A percentile compares a stretch with the other conserved stretches of the same genome.
These are phyloP conservation scores for Sinapis alba DNA, from an alignment of 441 rosid genomes.

Conservation along the genomic window DNA sequence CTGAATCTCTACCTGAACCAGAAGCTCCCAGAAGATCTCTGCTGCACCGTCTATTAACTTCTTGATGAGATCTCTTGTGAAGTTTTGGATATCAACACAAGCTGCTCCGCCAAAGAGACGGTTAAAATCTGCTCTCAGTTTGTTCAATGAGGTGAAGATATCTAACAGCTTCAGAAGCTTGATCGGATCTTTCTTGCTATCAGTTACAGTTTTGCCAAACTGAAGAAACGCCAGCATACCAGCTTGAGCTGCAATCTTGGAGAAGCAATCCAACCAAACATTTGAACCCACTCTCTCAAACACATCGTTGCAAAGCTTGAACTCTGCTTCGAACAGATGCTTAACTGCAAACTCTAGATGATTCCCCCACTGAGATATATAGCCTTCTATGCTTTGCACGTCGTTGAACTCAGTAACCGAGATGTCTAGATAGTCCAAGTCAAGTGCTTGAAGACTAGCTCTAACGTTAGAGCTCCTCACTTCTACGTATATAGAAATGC, in stretches of 20 bases:
- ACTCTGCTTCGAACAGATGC: conserved; percentile 95
- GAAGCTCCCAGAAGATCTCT: conserved; percentile 95
- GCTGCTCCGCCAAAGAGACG: conserved; percentile 94
- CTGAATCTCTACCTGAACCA: conserved; percentile 86
- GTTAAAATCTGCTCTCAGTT: conserved; percentile 87
- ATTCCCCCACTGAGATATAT: conserved; percentile 87
- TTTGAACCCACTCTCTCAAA: conserved; percentile 84
- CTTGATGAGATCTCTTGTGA: conserved; percentile 93
- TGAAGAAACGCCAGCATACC: conserved; percentile 94
- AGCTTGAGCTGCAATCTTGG: conserved; percentile 94
- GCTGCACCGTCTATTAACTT: conserved; percentile 85
- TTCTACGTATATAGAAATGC: conserved; percentile 81
- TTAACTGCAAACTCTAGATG: conserved; percentile 99
- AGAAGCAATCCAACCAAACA: conserved; percentile 96
- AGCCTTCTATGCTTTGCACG: conserved; percentile 88
- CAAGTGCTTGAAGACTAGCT: conserved; percentile 89
- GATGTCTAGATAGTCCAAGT: conserved; percentile 91
- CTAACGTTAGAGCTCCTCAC: conserved; percentile 86
- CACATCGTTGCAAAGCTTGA: conserved; percentile 88
- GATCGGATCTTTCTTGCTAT: conserved; percentile 89
- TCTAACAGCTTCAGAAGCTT: conserved; percentile 93
- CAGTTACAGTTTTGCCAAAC: conserved; percentile 92
- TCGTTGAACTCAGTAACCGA: conserved; percentile 82
- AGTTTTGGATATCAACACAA: conserved; percentile 87
- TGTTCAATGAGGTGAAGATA: conserved; percentile 81